Evolutionary conservation across 1,139 yeast genomes (phyloP).

Genomic region (Scheffersomyces lignicola): DNA sequence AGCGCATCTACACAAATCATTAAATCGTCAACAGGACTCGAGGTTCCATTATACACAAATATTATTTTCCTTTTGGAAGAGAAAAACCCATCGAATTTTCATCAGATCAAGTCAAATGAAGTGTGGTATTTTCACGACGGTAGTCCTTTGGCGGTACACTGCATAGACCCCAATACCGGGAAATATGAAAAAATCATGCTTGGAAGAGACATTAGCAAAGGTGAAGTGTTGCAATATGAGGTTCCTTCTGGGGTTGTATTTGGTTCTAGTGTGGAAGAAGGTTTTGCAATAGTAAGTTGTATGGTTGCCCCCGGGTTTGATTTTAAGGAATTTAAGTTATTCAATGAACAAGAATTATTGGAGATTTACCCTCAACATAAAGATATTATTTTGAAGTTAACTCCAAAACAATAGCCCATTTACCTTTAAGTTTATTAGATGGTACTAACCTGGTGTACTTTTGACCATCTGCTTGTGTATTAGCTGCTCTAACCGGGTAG

Average conservation of each 20-base stretch:
- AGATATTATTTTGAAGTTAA: conserved; percentile 15
- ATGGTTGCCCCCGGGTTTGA: conserved; percentile 20
- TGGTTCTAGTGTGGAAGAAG: conserved; percentile 19
- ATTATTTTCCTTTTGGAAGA: conserved; percentile 18
- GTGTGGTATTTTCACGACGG: conserved; percentile 22
- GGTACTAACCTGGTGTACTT: too few species aligned
- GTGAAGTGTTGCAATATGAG: conserved; percentile 17
- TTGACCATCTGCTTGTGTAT: too few species aligned
- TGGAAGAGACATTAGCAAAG: conserved; percentile 15
- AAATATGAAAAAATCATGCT: conserved; percentile 13
- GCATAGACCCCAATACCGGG: conserved; percentile 15
- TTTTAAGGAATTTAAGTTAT: conserved; percentile 19
- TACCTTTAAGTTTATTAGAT: conserved; percentile 1
- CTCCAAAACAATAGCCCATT: conserved; percentile 9
- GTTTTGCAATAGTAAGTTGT: conserved; percentile 18
- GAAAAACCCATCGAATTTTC: conserved; percentile 19
- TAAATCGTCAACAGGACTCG: conserved; percentile 16
- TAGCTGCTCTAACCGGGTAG: too few species aligned
- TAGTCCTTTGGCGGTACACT: conserved; percentile 18
- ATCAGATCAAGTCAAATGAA: conserved; percentile 18
- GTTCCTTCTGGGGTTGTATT: conserved; percentile 19
- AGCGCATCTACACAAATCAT: conserved; percentile 12
- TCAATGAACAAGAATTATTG: conserved; percentile 13
- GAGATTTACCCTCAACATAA: conserved; percentile 17
- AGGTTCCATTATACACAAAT: conserved; percentile 19